Evolutionary conservation across 2,329 filamentous ascomycete species (phyloP), one percentile per base, ranked within the genome.

Genomic region (Paecilomyces niveus): DNA sequence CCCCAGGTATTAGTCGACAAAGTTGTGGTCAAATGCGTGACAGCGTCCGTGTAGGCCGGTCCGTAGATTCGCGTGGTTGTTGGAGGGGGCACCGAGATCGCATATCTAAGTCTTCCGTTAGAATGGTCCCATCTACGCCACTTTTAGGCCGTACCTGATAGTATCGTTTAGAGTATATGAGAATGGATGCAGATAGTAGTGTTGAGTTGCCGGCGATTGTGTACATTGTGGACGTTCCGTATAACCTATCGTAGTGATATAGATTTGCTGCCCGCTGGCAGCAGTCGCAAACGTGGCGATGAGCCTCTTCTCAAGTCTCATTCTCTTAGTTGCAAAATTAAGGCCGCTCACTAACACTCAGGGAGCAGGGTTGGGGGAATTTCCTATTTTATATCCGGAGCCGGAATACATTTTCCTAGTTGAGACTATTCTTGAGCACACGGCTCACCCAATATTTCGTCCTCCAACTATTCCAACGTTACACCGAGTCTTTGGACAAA

Each of bases 1-100:
- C 71, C 71, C 71, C 71, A 73, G 1, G 67, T 71, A 10, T 69
- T 67, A 1, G 68, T 72, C 1, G 64, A 65, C 15, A 66, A 59
- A 1, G 55, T 63, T 2, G 66, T 60, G 3, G 64, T 64, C 2
- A 73, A 57, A 33, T 63, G 58, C 26, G 66, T 67, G 8, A 63
- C 58, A 6, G 65, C 68, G 6, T 68, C 65, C 1, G 65, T 59
- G 53, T 68, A 69, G 7, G 62, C 58, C 8, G 69, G 63, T n/a
- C 60, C 71, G 55, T 70, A 72, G 9, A 61, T 71, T 21, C 51
- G 55, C 1, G 69, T 71, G 1, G 68, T 66, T 0, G 69, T 72
- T 26, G 69, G 68, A 9, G 65, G 53, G 3, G 69, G 66, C 2
- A 72, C 61, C 1, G 71, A 72, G 15, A 67, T 70, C 49, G 71